Conservation (phyloP, 257 asterid species). For the Primulina eburnea region DNA sequence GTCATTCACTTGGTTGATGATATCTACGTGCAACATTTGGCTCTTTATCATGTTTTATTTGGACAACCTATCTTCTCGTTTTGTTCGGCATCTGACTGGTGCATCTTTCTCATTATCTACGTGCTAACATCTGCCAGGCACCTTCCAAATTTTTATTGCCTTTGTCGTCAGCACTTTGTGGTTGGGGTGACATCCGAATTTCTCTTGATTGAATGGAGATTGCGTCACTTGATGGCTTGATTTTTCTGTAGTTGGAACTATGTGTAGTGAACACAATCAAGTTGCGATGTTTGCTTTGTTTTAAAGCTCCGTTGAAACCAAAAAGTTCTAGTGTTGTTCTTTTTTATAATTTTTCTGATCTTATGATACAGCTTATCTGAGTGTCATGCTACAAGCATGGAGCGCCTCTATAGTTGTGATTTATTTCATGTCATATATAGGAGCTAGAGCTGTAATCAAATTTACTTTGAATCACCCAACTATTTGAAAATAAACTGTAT, state of each 20-base stretch:
- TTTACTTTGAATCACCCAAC: too few species aligned
- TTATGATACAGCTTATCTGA: conserved; percentile 83
- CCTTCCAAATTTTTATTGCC: neutral
- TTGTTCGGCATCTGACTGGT: too few species aligned
- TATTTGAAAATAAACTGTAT: conserved; percentile 17
- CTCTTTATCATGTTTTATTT: too few species aligned
- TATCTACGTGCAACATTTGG: neutral
- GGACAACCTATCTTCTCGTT: neutral
- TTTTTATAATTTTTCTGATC: conserved; percentile 17
- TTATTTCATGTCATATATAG: neutral
- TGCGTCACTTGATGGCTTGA: neutral
- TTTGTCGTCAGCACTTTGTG: neutral
- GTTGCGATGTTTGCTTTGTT: neutral
- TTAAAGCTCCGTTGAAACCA: neutral
- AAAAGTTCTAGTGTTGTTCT: neutral
- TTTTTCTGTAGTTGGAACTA: neutral
- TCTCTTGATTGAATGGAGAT: neutral
- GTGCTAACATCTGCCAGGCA: neutral
- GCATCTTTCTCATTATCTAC: neutral
- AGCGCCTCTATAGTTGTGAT: conserved; percentile 25
- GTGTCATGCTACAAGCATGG: conserved; percentile 25
- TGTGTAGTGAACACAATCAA: neutral
- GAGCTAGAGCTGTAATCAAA: neutral
- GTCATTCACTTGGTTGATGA: neutral
- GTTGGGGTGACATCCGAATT: neutral